Evolutionary conservation across 1,139 yeast genomes (phyloP).

Genomic region (Taphrina communis): DNA sequence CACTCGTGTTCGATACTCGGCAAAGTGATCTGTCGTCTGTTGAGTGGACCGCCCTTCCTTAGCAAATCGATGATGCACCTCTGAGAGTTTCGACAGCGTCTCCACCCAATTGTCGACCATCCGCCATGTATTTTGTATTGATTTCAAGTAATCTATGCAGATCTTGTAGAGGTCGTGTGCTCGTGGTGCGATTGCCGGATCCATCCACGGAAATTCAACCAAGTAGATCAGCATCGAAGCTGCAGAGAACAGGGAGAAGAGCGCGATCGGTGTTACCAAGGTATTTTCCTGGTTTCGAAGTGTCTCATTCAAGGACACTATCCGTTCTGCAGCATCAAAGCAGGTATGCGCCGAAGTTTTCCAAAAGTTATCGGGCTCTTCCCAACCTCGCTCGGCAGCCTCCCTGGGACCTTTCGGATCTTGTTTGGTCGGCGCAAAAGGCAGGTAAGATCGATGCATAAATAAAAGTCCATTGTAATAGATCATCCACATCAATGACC

Average conservation of each 20-base stretch:
- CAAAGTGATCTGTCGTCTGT: conserved; percentile 34
- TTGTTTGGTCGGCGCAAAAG: conserved; percentile 37
- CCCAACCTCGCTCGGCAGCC: conserved; percentile 37
- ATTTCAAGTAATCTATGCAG: conserved; percentile 19
- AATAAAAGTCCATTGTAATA: conserved; percentile 34
- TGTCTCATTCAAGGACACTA: conserved; percentile 29
- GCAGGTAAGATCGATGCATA: conserved; percentile 37
- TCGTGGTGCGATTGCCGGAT: conserved; percentile 27
- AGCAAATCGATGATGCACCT: conserved; percentile 31
- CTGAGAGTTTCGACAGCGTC: conserved; percentile 26
- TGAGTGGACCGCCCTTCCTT: conserved; percentile 23
- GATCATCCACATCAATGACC: conserved; percentile 34
- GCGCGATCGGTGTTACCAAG: conserved; percentile 29
- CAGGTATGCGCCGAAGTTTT: conserved; percentile 29
- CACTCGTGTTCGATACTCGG: conserved; percentile 36
- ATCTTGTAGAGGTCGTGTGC: conserved; percentile 20
- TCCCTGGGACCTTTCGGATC: conserved; percentile 39
- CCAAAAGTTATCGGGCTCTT: conserved; percentile 36
- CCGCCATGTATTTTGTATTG: conserved; percentile 28
- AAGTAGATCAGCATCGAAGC: conserved; percentile 33
- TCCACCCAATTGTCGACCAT: conserved; percentile 40
- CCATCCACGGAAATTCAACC: conserved; percentile 36
- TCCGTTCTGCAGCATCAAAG: conserved; percentile 33
- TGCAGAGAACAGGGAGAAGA: conserved; percentile 30
- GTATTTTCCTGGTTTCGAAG: conserved; percentile 20